Conservation (phyloP, 306 rosid genomes). For the Begonia fuchsioides region DNA sequence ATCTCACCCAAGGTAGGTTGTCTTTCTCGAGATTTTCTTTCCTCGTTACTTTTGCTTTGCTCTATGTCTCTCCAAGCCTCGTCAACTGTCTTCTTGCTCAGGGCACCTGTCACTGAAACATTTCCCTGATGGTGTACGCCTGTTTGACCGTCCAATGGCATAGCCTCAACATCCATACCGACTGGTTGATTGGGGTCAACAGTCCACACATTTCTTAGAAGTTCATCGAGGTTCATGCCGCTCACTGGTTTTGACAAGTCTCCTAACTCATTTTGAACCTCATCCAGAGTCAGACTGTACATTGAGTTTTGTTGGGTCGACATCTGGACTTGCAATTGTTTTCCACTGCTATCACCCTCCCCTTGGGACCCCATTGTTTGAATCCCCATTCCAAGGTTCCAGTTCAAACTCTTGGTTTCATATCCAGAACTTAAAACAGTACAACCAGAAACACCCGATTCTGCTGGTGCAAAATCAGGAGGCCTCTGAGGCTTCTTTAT, state of each 20-base stretch:
- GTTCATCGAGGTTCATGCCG: conserved; percentile 68
- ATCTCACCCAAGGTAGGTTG: conserved; percentile 47
- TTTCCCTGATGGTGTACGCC: conserved; percentile 53
- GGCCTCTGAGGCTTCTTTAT: too few species aligned
- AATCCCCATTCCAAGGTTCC: conserved; percentile 47
- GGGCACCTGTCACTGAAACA: conserved; percentile 44
- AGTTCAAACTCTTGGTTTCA: conserved; percentile 12
- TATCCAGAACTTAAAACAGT: conserved; percentile 9
- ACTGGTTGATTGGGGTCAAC: conserved; percentile 39
- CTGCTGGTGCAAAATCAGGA: too few species aligned
- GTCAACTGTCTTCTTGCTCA: conserved; percentile 61
- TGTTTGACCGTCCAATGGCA: conserved; percentile 12
- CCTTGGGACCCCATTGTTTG: conserved; percentile 59
- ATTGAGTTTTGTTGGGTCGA: conserved; percentile 45
- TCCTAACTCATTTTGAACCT: conserved; percentile 39
- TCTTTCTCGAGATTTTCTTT: conserved; percentile 16
- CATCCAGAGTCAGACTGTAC: conserved; percentile 52
- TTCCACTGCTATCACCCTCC: conserved; percentile 17
- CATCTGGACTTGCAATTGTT: conserved; percentile 44
- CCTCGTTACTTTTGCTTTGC: conserved; percentile 45
- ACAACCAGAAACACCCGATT: too few species aligned
- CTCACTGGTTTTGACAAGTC: conserved; percentile 45
- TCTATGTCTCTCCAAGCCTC: conserved; percentile 74
- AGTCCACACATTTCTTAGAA: conserved; percentile 59
- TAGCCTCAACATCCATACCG: conserved; percentile 24